Conservation (phyloP, 2,329 filamentous ascomycete genomes). For the Colletotrichum spinosum region DNA sequence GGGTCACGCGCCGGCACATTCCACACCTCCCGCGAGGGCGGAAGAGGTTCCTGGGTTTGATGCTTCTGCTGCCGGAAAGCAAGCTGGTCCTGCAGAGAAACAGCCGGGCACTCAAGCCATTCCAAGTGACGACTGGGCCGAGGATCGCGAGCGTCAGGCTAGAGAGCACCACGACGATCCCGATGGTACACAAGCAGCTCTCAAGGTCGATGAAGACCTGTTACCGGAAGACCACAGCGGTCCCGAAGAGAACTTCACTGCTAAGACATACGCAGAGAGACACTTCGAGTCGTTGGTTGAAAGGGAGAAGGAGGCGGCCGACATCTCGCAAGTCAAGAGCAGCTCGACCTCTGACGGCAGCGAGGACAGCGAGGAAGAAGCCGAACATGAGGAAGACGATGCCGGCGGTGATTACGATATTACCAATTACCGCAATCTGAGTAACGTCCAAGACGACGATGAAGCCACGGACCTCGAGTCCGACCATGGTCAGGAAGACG, state of each 20-base stretch:
- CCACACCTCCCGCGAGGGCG: neutral
- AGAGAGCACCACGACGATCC: slow-evolving; percentile 5
- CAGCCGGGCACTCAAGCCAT: slow-evolving; percentile 1
- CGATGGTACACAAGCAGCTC: slow-evolving; percentile 16
- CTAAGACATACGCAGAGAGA: slow-evolving; percentile 25
- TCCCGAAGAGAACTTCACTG: slow-evolving; percentile 5
- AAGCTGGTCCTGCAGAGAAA: neutral
- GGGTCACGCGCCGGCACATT: slow-evolving; percentile 27
- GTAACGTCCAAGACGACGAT: slow-evolving; percentile 38
- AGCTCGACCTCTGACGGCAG: neutral
- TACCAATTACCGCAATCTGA: slow-evolving; percentile 37
- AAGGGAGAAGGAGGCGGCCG: slow-evolving; percentile 5
- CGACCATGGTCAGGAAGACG: slow-evolving; percentile 36
- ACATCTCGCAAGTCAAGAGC: neutral
- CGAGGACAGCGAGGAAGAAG: slow-evolving; percentile 30
- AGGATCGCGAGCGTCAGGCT: slow-evolving; percentile 5
- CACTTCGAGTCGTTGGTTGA: slow-evolving; percentile 5
- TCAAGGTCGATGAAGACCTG: slow-evolving; percentile 25
- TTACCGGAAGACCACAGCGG: slow-evolving; percentile 24
- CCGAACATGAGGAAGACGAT: slow-evolving; percentile 31
- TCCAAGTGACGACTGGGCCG: slow-evolving; percentile 12
- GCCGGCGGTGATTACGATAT: slow-evolving; percentile 39
- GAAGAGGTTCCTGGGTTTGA: neutral
- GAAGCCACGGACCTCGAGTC: slow-evolving; percentile 36
- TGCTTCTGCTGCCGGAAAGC: neutral